A percentile compares a stretch with the other conserved stretches of the same genome.
phyloP scores from a whole-genome alignment of 352 stramenopile species.

The Pythium dissotocum region DNA sequence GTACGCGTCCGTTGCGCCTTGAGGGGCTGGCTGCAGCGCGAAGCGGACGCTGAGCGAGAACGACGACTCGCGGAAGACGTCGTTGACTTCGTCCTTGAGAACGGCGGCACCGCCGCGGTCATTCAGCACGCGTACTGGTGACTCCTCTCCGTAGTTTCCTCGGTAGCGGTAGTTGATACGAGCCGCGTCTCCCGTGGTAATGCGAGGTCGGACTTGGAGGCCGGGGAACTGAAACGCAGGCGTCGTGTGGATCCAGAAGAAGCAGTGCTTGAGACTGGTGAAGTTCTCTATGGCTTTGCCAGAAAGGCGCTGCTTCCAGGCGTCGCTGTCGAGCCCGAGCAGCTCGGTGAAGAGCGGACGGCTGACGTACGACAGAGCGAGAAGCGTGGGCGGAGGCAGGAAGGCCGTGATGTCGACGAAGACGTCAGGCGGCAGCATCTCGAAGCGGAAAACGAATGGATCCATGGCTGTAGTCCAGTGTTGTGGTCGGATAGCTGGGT shows the following conservation, averaged over 20 bases:
- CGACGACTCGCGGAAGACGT: not conserved
- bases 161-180: no score
- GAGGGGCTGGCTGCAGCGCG: not conserved
- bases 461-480: no score
- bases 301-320: constrained; percentile 1
- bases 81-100: not conserved
- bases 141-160: no score
- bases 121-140: no score
- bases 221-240: constrained; percentile 2
- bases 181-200: no score
- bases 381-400: constrained; percentile 28
- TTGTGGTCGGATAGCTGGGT: no score
- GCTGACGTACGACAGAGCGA: constrained; percentile 33
- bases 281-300: not conserved
- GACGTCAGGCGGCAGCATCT: constrained; percentile 30
- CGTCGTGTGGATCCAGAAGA: not conserved
- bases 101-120: not conserved
- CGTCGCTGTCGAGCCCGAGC: constrained; percentile 4
- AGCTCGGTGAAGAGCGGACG: constrained; percentile 3
- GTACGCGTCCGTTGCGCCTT: not conserved
- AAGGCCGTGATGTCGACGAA: constrained; percentile 23
- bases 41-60: constrained; percentile 12
- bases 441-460: constrained; percentile 5
- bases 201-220: no score
- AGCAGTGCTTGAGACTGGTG: not conserved